Evolutionary conservation across 192 early-diverging fungal genomes (phyloP).

Genomic region (Glomus cerebriforme): DNA sequence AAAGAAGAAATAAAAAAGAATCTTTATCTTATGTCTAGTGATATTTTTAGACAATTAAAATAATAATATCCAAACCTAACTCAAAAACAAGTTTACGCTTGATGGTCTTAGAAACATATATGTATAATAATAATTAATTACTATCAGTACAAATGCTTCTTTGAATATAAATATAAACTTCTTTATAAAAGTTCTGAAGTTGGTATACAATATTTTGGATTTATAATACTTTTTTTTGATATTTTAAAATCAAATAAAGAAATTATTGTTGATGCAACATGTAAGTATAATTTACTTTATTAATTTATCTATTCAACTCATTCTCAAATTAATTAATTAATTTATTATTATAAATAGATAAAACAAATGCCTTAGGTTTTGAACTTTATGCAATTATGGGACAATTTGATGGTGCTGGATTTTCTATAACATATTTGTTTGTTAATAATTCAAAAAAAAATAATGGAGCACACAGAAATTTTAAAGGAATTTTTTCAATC

Average conservation of each 20-base stretch:
- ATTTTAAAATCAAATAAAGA: neutral
- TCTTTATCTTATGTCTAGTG: neutral
- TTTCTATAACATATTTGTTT: neutral
- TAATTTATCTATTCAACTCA: too few relatives aligned
- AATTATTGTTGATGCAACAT: slow-evolving; percentile 12
- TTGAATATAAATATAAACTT: neutral
- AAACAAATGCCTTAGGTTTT: neutral
- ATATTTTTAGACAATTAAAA: neutral
- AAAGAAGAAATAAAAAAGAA: slow-evolving; percentile 16
- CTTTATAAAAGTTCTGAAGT: neutral
- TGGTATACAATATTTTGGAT: neutral
- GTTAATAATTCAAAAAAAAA: neutral
- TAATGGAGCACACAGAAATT: neutral
- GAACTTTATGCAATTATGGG: slow-evolving; percentile 2
- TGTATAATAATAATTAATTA: neutral
- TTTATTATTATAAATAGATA: too few relatives aligned
- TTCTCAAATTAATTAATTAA: too few relatives aligned
- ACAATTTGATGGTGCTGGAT: neutral
- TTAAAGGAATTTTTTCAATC: neutral
- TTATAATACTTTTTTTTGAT: slow-evolving; percentile 8
- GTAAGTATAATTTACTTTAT: neutral
- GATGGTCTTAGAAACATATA: neutral
- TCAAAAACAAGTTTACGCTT: neutral
- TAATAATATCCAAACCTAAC: neutral
- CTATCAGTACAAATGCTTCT: neutral